Evolutionary conservation across 257 asterid species (phyloP), one percentile per base, ranked within the genome.

Genomic region (Solanum paucissectum): DNA sequence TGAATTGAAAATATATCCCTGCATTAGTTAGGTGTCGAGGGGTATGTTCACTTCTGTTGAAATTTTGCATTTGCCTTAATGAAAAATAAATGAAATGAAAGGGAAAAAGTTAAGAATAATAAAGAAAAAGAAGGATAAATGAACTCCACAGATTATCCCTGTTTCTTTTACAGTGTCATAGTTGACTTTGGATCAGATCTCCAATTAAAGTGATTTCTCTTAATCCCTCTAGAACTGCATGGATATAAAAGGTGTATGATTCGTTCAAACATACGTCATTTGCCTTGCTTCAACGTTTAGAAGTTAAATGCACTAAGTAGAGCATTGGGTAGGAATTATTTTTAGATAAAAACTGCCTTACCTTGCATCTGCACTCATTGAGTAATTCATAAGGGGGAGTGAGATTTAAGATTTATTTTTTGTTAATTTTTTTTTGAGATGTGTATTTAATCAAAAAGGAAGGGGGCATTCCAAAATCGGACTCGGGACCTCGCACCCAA

Each of bases 381-480:
- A 55, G 66, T 55, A n/a, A 55, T 55, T 20, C 25, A 55, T 55
- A 55, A 55, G 66, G 25, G 25, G n/a, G 25, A 7, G 11, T 20
- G 66, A 55, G 66, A 55, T 55, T 55, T 55, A 55, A 55, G 25
- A 20, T 55, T 20, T 55, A 6, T 49, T 7, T 55, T 18, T 55
- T 20, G 11, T 55, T 55, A 55, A 55, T 3, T 20, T 18, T 18
- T 20, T 18, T 18, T 55, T 55, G 25, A 55, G 66, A 55, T 55
- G 25, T 55, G 66, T 55, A 55, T 55, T 55, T 20, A 55, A 55
- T 55, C 64, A 55, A 55, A 55, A 55, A 20, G 64, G 64, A 60
- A 4, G 0, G 98, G 98, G 94, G 96, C 98, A 94, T 93, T 94
- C 95, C 94, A 90, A 92, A 92, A 93, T 96, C 87, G 93, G 94